A percentile compares a stretch with the other conserved stretches of the same genome.
phyloP scores from a whole-genome alignment of 1,284 basidiomycete genomes.

The Schizophyllum amplum region DNA sequence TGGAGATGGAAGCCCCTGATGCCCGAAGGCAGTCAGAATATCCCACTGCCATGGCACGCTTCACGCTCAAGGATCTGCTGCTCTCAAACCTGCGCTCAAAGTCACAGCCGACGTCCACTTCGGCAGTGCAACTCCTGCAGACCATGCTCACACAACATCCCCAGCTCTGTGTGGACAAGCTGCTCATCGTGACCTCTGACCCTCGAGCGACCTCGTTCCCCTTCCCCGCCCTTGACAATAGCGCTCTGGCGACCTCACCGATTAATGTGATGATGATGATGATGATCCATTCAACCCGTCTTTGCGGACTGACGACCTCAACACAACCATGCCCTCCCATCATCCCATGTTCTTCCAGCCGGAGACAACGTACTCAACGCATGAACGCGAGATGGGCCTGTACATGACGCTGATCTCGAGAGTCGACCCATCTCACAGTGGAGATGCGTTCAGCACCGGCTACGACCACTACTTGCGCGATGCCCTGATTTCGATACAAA shows the following conservation, averaged over 20 bases:
- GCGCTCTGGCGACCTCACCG: constrained; percentile 16
- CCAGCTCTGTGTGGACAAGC: constrained; percentile 50
- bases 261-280: constrained; percentile 11
- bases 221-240: constrained; percentile 37
- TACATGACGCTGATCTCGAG: constrained; percentile 76
- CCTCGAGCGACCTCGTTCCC: constrained; percentile 70
- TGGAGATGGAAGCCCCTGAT: constrained; percentile 77
- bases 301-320: neutral
- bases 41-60: constrained; percentile 79
- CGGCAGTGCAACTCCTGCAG: constrained; percentile 74
- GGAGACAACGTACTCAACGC: constrained; percentile 64
- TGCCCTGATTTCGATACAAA: constrained; percentile 63
- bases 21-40: constrained; percentile 66
- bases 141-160: constrained; percentile 70
- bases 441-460: constrained; percentile 76
- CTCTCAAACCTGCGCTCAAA: constrained; percentile 71
- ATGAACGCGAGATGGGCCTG: constrained; percentile 75
- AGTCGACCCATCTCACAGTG: constrained; percentile 67
- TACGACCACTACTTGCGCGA: constrained; percentile 83
- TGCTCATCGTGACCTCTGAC: constrained; percentile 66
- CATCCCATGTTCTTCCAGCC: constrained; percentile 47
- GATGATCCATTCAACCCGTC: constrained; percentile 10
- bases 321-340: constrained; percentile 1
- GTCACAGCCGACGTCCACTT: constrained; percentile 55
- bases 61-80: constrained; percentile 84